Evolutionary conservation across 2,329 filamentous ascomycete genomes (phyloP), one percentile per base, ranked within the genome.

Genomic region (Chaetomiaceae sp.): DNA sequence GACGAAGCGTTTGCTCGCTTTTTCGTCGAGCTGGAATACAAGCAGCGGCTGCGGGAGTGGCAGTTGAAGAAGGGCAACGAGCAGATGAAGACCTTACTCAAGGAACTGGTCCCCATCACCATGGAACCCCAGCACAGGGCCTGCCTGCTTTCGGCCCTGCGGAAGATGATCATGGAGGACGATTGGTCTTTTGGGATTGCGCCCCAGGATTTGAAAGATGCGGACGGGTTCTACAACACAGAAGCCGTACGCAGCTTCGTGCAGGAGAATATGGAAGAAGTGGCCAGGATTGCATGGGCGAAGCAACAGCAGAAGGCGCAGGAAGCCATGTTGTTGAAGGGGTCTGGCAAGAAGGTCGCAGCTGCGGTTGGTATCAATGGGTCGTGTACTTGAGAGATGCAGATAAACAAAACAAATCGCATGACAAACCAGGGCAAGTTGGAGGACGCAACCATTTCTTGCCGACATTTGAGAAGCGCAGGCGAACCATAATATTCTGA

Each of bases 1-100:
- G 61, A 75, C 0, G 75, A 81, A 46, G 83, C 80, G 0, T 76
- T 88, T 25, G 64, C 61, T 0, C 63, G 57, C 2, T 88, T 87
- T 57, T 58, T 59, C 9, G 67, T 67, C 4, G 65, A 68, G 12
- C 47, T 61, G 0, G 73, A 75, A 33, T 87, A 81, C 59, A 61
- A 71, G 0, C 48, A 57, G 0, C 73, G 72, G 5, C 66, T 79
- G 6, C 57, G 47, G 0, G 69, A 68, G 0, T 83, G 75, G 66
- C 65, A 69, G 9, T 54, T 66, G 1, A 67, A 76, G 48, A 67
- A 68, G 22, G 69, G 77, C 44, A 62, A 63, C 2, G 65, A 75
- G 7, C 66, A 67, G 36, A 67, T 85, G 12, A 54, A 60, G n/a
- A 46, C 54, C 4, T 45, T 64, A 23, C 54, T 61, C 61, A 64